Evolutionary conservation across 208 protist species (phyloP), one percentile per base, ranked within the genome.

Genomic region (Porcisia hertigi): DNA sequence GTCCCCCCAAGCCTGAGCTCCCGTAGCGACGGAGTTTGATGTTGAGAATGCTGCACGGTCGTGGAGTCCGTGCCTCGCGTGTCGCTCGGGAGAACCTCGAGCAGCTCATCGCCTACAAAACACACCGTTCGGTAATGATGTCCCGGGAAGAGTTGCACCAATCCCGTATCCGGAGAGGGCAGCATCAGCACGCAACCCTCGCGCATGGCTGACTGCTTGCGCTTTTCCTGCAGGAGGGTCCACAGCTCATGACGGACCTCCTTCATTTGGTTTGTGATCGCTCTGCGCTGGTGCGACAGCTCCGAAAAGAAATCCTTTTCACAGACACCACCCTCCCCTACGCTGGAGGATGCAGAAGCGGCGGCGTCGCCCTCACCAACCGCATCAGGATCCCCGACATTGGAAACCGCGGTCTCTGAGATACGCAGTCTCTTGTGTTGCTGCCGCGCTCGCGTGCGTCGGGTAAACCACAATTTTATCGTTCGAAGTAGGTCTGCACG

Each of bases 101-200:
- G 76, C 57, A 94, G 62, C 72, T 94, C 82, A 52, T 91, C 85
- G 18, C 89, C 89, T n/a, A 92, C 74, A 57, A 94, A 94, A 67
- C 88, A 90, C 63, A 92, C 83, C 7, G 89, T 83, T 39, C 71
- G 73, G 79, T 94, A 94, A 60, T 86, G 78, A 67, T 85, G 89
- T 2, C 81, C 72, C 0, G 78, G 74, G 54, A 80, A 59, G 34
- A 94, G 79, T 14, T 75, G 85, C 25, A 92, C 86, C 47, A 84
- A 62, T 2, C 86, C 85, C 6, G 84, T 91, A 14, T 77, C 69
- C 18, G 87, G 83, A 43, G 84, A 88, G 1, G 89, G 89, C 58
- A 94, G 72, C 67, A 94, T 47, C 11, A 94, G 77, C 65, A 94
- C 75, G 41, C 71, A 73, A 20, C 77, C 77, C 6, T 73, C 72